Evolutionary conservation across 2,329 filamentous ascomycete species (phyloP).

Genomic region (Trichoderma harzianum): DNA sequence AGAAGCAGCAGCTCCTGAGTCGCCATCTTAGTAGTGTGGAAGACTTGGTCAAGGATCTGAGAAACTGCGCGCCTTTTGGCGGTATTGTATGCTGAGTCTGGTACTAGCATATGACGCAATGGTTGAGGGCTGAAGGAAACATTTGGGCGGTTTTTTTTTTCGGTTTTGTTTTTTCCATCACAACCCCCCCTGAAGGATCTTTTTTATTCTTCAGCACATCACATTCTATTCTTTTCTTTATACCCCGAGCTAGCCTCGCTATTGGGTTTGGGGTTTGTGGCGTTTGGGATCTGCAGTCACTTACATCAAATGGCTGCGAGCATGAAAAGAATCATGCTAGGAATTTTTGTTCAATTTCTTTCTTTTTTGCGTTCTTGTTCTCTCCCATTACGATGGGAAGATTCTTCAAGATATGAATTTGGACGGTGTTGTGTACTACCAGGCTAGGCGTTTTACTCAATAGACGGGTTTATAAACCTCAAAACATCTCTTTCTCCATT

Average conservation of each 20-base stretch:
- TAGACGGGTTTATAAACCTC: constrained; percentile 21
- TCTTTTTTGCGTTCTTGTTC: neutral
- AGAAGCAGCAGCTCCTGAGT: constrained; percentile 77
- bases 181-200: neutral
- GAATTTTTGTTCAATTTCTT: neutral
- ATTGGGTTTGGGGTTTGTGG: neutral
- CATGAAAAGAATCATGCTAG: constrained; percentile 6
- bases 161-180: neutral
- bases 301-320: neutral
- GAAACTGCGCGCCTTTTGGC: constrained; percentile 73
- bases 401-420: constrained; percentile 17
- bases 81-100: constrained; percentile 47
- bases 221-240: neutral
- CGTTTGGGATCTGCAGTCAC: constrained; percentile 7
- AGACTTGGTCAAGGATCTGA: constrained; percentile 78
- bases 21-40: constrained; percentile 79
- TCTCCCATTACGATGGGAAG: neutral
- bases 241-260: neutral
- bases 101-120: neutral
- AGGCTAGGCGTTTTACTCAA: constrained; percentile 30
- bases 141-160: neutral
- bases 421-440: constrained; percentile 27
- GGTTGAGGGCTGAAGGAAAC: neutral
- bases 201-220: neutral
- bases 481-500: neutral